Percentiles rank a stretch among this genome's conserved stretches.
Conservation (phyloP, 352 stramenopile species). For the Peronospora belbahrii region DNA sequence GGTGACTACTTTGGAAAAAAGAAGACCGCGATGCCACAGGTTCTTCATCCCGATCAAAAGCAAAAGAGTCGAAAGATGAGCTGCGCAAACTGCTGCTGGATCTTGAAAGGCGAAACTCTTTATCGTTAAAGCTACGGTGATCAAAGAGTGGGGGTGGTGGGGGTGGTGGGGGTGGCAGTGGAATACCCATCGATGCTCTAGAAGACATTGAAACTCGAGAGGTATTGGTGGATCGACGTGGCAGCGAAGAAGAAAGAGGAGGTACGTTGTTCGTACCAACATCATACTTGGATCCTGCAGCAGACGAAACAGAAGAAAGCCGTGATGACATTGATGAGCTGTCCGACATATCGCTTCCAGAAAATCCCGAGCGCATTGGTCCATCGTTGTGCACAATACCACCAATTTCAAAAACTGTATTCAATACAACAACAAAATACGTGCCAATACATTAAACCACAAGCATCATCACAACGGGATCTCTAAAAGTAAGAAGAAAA, state of each 20-base stretch:
- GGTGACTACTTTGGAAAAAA: slow-evolving; percentile 36
- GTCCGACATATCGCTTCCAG: slow-evolving; percentile 46
- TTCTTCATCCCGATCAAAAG: slow-evolving; percentile 29
- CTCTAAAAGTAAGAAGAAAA: no score
- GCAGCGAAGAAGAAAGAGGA: slow-evolving; percentile 21
- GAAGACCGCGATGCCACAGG: slow-evolving; percentile 26
- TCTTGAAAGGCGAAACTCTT: slow-evolving; percentile 33
- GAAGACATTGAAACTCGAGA: slow-evolving; percentile 27
- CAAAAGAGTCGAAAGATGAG: slow-evolving; percentile 43
- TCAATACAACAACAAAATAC: slow-evolving; percentile 7
- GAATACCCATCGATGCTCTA: slow-evolving; percentile 26
- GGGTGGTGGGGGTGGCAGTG: slow-evolving; percentile 42
- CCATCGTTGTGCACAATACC: slow-evolving; percentile 20
- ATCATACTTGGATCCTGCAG: slow-evolving; percentile 17
- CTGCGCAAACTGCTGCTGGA: slow-evolving; percentile 47
- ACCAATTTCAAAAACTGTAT: slow-evolving; percentile 46
- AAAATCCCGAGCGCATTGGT: slow-evolving; percentile 28
- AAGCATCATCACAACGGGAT: not conserved
- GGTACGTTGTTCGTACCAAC: slow-evolving; percentile 15
- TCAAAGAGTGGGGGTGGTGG: slow-evolving; percentile 34
- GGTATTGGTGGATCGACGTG: slow-evolving; percentile 17
- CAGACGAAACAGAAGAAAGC: slow-evolving; percentile 49
- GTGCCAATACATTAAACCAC: slow-evolving; percentile 1
- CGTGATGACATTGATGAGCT: slow-evolving; percentile 45
- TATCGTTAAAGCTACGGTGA: slow-evolving; percentile 20